Base-by-base conservation (phyloP, 148 eudicot species). In the Pouteria glomerata region DNA sequence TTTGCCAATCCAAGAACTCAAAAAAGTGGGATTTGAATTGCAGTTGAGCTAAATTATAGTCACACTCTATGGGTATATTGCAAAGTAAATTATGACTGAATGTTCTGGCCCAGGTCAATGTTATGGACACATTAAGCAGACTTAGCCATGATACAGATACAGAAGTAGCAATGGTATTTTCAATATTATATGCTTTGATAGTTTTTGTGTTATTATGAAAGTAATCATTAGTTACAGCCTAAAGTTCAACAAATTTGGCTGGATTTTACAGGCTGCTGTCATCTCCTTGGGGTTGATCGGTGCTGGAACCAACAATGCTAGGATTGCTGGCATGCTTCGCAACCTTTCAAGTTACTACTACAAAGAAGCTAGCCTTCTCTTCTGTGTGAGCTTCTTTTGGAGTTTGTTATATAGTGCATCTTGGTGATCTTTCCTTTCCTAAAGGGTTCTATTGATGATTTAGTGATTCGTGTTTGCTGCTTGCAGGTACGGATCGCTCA, bases 301-400 rank as follows among this genome's bases (percentile, higher is more conserved):
- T 73, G 97, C 97, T 14, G 99, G 99, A 58, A 95, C 99, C 62
- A 95, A 95, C 81, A 95, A 95, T 70, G 99, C 97, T 34, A 83
- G 99, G 68, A 91, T 95, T 63, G 97, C 97, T 71, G 97, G 89
- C 82, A 95, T 95, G 97, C 88, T 95, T 61, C 93, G 97, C 41
- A 95, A 85, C 66, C 83, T 95, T 59, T 91, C 99, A 3, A 89
- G 92, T 80, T 91, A 95, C 76, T 89, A 95, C 83, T 89, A 89
- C 85, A 89, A 91, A 83, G 92, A 95, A 74, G 89, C 97, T 50
- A 90, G 86, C 73, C 85, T 89, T 63, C 83, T 95, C 58, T 95
- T 95, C 68, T 95, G 93, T 80, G 99, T 95, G 86, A 74, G 31
- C 63, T 30, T 83, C 73, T 70, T 10, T 39, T 39, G 44, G 3